These are phyloP conservation scores for Raddia guianensis DNA, from an alignment of 176 grass and related monocot species.

Conservation along the genomic window DNA sequence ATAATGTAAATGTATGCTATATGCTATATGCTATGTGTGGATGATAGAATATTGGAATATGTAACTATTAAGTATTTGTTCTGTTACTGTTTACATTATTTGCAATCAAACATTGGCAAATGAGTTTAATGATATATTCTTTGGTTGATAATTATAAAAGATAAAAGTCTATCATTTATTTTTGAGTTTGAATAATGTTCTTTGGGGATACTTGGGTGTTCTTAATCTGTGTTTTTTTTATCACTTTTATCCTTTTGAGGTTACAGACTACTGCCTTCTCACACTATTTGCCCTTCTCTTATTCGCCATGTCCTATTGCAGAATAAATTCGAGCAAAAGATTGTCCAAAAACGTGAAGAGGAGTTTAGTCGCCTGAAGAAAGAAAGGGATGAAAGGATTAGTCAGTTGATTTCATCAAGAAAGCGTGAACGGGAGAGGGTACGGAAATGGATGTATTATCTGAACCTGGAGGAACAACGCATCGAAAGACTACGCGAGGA, in stretches of 20 bases:
- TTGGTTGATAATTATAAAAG: background rate
- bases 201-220: background rate
- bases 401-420: slow-evolving; percentile 67
- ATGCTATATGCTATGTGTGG: slow-evolving; percentile 9
- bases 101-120: background rate
- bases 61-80: background rate
- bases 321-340: slow-evolving; percentile 71
- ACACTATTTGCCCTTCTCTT: background rate
- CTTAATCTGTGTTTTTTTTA: background rate
- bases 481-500: slow-evolving; percentile 58
- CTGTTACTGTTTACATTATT: background rate
- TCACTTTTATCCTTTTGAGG: background rate
- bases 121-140: background rate
- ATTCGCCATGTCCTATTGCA: slow-evolving; percentile 34
- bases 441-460: slow-evolving; percentile 76
- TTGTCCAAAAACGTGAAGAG: slow-evolving; percentile 57
- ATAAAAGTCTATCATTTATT: background rate
- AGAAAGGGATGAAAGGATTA: slow-evolving; percentile 78
- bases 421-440: slow-evolving; percentile 77
- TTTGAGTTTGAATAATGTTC: background rate
- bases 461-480: slow-evolving; percentile 78
- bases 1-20: background rate
- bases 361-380: slow-evolving; percentile 66
- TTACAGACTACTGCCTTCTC: background rate
- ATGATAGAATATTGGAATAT: background rate